Conservation (phyloP, 176 grass and related monocot species). For the Aegilops umbellulata region DNA sequence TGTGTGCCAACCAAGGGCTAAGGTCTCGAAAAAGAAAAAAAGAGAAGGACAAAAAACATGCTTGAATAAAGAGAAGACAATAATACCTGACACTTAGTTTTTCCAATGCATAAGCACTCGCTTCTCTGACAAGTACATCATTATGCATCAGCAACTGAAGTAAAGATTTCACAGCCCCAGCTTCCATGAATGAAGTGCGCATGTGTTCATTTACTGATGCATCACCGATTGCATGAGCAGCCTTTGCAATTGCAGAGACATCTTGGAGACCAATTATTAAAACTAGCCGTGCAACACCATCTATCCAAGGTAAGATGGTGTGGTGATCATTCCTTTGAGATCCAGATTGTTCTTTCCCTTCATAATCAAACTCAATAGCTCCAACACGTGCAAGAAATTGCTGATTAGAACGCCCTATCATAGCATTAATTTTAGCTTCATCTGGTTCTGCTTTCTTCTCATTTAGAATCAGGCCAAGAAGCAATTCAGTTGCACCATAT, state of each 20-base stretch:
- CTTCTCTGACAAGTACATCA: conserved; percentile 43
- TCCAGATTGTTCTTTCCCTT: conserved; percentile 43
- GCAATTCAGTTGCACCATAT: conserved; percentile 76
- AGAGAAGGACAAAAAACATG: background rate
- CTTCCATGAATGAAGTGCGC: conserved; percentile 64
- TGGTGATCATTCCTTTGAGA: conserved; percentile 40
- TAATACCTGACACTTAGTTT: conserved; percentile 60
- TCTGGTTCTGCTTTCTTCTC: conserved; percentile 46
- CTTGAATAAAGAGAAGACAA: conserved; percentile 1
- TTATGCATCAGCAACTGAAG: conserved; percentile 60
- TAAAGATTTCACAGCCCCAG: conserved; percentile 54
- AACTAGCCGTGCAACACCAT: conserved; percentile 66
- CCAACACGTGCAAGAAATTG: conserved; percentile 70
- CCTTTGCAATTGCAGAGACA: conserved; percentile 52
- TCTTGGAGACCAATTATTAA: conserved; percentile 74
- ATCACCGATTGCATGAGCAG: conserved; percentile 60
- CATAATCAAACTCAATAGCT: conserved; percentile 67
- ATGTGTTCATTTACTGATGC: conserved; percentile 68
- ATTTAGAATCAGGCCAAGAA: conserved; percentile 58
- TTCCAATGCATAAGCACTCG: conserved; percentile 54
- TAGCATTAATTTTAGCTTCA: conserved; percentile 60
- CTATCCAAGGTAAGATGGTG: conserved; percentile 71
- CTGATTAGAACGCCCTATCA: conserved; percentile 72
- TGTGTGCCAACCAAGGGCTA: too few relatives aligned
- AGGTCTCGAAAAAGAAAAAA: too few relatives aligned